Percentiles rank a stretch among this genome's conserved stretches.
phyloP scores from a whole-genome alignment of 495 filamentous ascomycete species.

The Penicillium diatomitis region DNA sequence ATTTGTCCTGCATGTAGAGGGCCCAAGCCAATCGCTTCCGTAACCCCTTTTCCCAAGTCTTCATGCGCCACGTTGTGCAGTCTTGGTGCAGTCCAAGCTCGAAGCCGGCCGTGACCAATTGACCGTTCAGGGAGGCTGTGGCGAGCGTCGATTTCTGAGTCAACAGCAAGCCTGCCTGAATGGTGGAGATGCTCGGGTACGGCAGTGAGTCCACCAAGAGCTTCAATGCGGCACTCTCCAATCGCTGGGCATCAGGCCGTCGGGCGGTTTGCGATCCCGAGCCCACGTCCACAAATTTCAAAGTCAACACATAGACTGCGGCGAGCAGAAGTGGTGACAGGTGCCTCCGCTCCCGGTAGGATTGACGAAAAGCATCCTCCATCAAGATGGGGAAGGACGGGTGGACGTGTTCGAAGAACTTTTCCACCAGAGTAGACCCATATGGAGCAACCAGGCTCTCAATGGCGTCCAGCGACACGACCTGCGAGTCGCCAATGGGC shows the following conservation, averaged over 20 bases:
- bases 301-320: constrained; percentile 81
- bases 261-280: constrained; percentile 53
- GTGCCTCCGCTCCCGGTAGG: constrained; percentile 67
- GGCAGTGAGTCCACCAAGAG: constrained; percentile 69
- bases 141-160: constrained; percentile 82
- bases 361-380: constrained; percentile 78
- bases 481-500: constrained; percentile 29
- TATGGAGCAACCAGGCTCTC: constrained; percentile 76
- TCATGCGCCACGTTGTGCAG: constrained; percentile 45
- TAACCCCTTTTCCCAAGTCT: constrained; percentile 45
- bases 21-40: constrained; percentile 52
- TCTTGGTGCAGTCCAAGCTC: constrained; percentile 50
- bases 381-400: constrained; percentile 86
- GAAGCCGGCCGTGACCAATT: constrained; percentile 50
- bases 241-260: constrained; percentile 61
- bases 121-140: constrained; percentile 78
- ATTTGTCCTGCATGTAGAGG: constrained; percentile 53
- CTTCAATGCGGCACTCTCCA: constrained; percentile 69
- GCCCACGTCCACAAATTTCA: constrained; percentile 81
- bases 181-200: constrained; percentile 80
- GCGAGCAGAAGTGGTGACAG: constrained; percentile 79
- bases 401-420: constrained; percentile 84
- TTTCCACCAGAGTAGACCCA: constrained; percentile 68
- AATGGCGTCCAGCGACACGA: constrained; percentile 65
- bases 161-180: constrained; percentile 84